Evolutionary conservation across 108 stramenopile species (phyloP).

Genomic region (Stephanodiscus triporus): DNA sequence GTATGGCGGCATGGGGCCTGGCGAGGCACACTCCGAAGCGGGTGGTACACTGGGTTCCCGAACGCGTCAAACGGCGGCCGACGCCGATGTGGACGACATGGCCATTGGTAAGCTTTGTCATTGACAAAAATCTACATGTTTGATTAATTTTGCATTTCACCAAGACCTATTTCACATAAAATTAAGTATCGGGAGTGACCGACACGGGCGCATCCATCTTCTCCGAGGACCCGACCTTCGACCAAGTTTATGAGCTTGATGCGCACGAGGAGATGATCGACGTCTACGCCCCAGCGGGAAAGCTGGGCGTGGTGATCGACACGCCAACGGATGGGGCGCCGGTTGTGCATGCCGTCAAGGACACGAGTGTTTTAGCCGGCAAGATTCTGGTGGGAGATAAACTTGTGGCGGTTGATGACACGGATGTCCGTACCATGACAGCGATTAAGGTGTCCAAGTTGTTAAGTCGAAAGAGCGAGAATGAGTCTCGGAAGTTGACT

Average conservation of each 20-base stretch:
- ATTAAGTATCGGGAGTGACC: constrained; percentile 25
- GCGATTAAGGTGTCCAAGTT: constrained; percentile 89
- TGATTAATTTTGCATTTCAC: neutral
- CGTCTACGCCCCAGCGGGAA: constrained; percentile 84
- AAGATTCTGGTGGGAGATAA: constrained; percentile 86
- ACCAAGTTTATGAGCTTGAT: constrained; percentile 41
- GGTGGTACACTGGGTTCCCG: constrained; percentile 82
- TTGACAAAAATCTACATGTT: too few species aligned
- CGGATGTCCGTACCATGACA: constrained; percentile 86
- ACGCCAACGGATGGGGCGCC: constrained; percentile 88
- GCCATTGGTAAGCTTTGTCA: neutral
- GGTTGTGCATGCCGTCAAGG: constrained; percentile 88
- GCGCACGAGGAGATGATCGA: constrained; percentile 77
- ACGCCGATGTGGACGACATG: constrained; percentile 18
- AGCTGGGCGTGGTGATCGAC: constrained; percentile 91
- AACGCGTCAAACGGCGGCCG: constrained; percentile 52
- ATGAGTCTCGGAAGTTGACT: constrained; percentile 81
- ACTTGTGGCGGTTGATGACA: constrained; percentile 85
- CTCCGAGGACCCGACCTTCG: constrained; percentile 45
- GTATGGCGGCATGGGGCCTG: constrained; percentile 74
- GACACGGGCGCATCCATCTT: constrained; percentile 56
- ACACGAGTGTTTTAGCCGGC: constrained; percentile 76
- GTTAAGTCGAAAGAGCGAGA: constrained; percentile 81
- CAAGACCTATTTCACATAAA: neutral
- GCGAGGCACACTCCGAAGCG: constrained; percentile 69